Conservation (phyloP, 192 early-diverging fungal species). For the Backusella liffmaniae region DNA sequence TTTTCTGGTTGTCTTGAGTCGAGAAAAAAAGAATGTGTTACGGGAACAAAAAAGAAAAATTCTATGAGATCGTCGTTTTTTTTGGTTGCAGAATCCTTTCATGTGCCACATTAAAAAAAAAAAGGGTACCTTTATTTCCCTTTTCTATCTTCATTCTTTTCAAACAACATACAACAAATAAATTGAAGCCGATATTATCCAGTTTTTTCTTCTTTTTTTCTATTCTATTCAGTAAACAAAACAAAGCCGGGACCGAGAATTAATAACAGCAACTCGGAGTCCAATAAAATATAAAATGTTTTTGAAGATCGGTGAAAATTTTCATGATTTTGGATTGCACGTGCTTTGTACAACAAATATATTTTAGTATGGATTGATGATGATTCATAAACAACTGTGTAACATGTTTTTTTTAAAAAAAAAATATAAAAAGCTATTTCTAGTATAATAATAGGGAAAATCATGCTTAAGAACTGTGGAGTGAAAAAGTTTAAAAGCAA, state of each 20-base stretch:
- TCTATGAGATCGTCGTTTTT: background rate
- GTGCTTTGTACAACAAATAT: background rate
- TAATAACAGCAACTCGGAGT: background rate
- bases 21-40: background rate
- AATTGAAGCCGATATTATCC: too few species aligned
- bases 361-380: background rate
- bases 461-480: conserved; percentile 6
- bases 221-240: background rate
- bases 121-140: background rate
- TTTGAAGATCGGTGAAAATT: background rate
- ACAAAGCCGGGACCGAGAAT: background rate
- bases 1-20: background rate
- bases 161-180: background rate
- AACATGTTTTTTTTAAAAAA: background rate
- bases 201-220: too few species aligned
- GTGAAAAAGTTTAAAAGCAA: background rate
- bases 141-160: background rate
- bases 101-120: background rate
- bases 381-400: background rate
- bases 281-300: background rate
- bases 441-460: background rate
- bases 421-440: background rate
- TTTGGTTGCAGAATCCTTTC: background rate
- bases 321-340: background rate
- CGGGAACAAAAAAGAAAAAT: background rate